Base-by-base conservation (phyloP, 495 filamentous ascomycete species). In the Aspergillus sparsus region DNA sequence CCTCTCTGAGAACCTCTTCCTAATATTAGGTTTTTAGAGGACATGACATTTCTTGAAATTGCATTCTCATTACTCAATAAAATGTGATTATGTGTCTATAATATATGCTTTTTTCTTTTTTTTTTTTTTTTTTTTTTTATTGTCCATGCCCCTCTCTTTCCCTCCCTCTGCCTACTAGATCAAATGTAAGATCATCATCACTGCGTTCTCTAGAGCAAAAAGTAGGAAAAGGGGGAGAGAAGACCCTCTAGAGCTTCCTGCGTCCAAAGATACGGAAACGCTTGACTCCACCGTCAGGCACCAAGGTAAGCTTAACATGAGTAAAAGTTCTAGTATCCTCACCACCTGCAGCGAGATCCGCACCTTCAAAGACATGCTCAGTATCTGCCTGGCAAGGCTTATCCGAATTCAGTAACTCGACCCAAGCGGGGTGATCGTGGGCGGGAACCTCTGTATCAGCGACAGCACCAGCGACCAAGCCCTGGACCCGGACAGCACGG, bases 201-300 rank as follows among this genome's bases (percentile, higher is more conserved):
- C 21, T 27, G n/a, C n/a, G n/a, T 27, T 1, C 21, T 27, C 21
- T n/a, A 27, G 21, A 27, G 21, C 21, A 27, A 27, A 27, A 27
- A 3, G 21, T 27, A 27, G 21, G 21, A 27, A 1, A 27, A 27
- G 21, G 21, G 21, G 21, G 21, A 27, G 21, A 1, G 21, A 27
- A 27, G 21, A 27, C 1, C 3, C 1, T 34, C 13, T 32, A 55
- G n/a, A 27, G 16, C 18, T 72, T 76, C 65, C 88, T 83, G 68
- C 84, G 86, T 5, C 89, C 91, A 71, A 90, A 87, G 11, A 95
- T 87, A 53, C 92, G 83, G 59, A 96, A 82, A 49, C 93, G 78
- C 83, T 96, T 96, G 33, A 96, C 89, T 1, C 93, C 93, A 42
- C 93, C 92, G 71, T 97, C 93, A 6, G 93, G 93, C 61, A 96